A percentile compares a stretch with the other conserved stretches of the same genome.
Conservation (phyloP, 805 yeast genomes). For the Yamadazyma kitorensis region DNA sequence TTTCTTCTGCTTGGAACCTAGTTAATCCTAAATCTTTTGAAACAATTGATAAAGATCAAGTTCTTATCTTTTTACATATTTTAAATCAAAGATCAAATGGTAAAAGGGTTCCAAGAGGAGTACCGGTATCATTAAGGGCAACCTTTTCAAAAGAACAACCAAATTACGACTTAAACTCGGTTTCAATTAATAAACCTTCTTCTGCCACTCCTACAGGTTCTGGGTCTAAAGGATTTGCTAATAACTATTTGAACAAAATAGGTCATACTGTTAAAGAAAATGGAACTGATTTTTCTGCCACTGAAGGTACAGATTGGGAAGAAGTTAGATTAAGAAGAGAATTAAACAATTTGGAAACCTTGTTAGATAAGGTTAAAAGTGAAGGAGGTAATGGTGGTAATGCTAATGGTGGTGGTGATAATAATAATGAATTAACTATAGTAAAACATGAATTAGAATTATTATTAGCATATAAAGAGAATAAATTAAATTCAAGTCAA, state of each 20-base stretch:
- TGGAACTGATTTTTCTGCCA: constrained; percentile 72
- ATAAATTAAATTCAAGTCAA: constrained; percentile 35
- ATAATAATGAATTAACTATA: constrained; percentile 23
- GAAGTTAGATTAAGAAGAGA: constrained; percentile 80
- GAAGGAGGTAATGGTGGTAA: constrained; percentile 16
- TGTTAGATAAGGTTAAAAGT: constrained; percentile 50
- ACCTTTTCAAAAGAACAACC: constrained; percentile 86
- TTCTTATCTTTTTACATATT: constrained; percentile 83
- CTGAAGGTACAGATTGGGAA: constrained; percentile 89
- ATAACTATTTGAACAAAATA: constrained; percentile 52
- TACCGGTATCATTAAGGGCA: constrained; percentile 90
- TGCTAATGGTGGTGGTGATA: too few species aligned
- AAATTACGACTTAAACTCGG: constrained; percentile 55
- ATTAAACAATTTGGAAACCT: constrained; percentile 68
- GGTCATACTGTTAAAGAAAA: constrained; percentile 44
- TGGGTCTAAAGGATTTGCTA: constrained; percentile 44
- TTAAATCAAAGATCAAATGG: constrained; percentile 86
- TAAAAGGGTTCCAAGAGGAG: constrained; percentile 83
- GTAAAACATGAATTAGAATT: constrained; percentile 72
- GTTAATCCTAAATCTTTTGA: constrained; percentile 87
- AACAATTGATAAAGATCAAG: constrained; percentile 91
- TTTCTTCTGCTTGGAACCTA: constrained; percentile 89
- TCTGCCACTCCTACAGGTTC: constrained; percentile 8
- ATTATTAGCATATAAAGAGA: constrained; percentile 72
- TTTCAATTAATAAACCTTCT: constrained; percentile 26